Evolutionary conservation across 768 basidiomycete genomes (phyloP), one percentile per base, ranked within the genome.

Genomic region (Pulveroboletus ravenelii): DNA sequence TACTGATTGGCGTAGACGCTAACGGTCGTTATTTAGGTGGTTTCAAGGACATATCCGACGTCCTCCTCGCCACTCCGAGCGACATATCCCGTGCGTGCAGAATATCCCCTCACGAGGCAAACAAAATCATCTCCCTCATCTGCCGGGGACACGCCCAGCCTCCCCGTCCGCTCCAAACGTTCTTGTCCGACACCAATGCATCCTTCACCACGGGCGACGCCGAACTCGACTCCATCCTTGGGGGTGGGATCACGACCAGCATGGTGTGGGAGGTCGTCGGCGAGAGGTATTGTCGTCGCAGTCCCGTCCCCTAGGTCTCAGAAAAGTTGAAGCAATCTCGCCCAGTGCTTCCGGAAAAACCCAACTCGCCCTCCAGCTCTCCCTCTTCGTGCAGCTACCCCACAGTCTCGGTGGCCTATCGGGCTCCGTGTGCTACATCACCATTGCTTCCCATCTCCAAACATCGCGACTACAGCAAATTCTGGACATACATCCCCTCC

Each of bases 271-370:
- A 97, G 58, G 70, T 95, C 36, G 83, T 78, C 12, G 93, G 93
- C 25, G 90, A 95, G 75, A 90, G 91, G 93, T 93, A 66, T 44
- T 10, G 31, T 53, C 23, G 12, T 42, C 35, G 35, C 20, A 44
- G 6, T n/a, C 50, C 38, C 43, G 20, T 23, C 35, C 38, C 20
- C 20, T 46, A 17, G 17, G 45, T 48, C 39, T 37, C 27, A 8
- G 18, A 35, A 42, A 25, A 30, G 17, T 45, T 63, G 37, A 61
- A 32, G 29, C 15, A 10, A 4, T 31, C 47, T 41, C 36, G 30
- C 36, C 14, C 63, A 99, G 96, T 63, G 86, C 93, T 20, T 84
- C 95, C 25, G 96, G 96, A 35, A 99, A 99, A 71, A 93, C 93
- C 1, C 93, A 98, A 60, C 69, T 98, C 5, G 89, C 87, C 4